These are phyloP conservation scores for Drechmeria coniospora DNA, from an alignment of 2,329 filamentous ascomycete genomes.

Conservation along the genomic window DNA sequence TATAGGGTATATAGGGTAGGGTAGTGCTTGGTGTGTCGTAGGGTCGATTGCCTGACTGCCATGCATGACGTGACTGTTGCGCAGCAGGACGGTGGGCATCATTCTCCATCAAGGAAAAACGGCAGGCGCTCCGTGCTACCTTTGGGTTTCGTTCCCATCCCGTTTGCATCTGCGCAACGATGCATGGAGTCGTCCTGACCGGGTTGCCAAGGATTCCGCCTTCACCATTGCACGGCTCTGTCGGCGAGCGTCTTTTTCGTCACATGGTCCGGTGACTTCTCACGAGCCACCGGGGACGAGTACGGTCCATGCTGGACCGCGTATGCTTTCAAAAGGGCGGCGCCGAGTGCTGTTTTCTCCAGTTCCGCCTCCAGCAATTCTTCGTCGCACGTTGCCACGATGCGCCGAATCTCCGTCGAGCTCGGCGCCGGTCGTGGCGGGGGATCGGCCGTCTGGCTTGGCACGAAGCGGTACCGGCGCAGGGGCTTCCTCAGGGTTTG, in stretches of 20 bases:
- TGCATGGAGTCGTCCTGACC: no score
- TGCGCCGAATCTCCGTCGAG: conserved; percentile 10
- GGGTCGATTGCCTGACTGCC: no score
- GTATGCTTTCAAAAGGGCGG: conserved; percentile 5
- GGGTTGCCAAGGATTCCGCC: no score
- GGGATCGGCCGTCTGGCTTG: neutral
- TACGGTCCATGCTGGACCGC: neutral
- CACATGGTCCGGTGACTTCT: neutral
- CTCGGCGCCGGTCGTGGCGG: conserved; percentile 6
- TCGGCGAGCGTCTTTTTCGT: neutral
- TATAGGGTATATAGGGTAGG: no score
- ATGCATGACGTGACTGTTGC: no score
- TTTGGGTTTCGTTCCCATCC: no score
- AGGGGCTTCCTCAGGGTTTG: conserved; percentile 5
- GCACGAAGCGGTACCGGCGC: conserved; percentile 8
- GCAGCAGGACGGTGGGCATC: no score
- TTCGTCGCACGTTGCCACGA: no score
- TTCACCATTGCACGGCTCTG: neutral
- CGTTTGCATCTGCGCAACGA: no score
- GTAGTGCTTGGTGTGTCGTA: no score
- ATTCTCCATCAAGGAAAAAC: no score
- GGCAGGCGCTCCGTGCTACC: no score
- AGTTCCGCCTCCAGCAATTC: neutral
- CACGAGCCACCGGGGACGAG: neutral
- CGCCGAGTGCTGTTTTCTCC: conserved; percentile 2